These are phyloP conservation scores for Geranium incanum DNA, from an alignment of 441 rosid species.

Conservation along the genomic window DNA sequence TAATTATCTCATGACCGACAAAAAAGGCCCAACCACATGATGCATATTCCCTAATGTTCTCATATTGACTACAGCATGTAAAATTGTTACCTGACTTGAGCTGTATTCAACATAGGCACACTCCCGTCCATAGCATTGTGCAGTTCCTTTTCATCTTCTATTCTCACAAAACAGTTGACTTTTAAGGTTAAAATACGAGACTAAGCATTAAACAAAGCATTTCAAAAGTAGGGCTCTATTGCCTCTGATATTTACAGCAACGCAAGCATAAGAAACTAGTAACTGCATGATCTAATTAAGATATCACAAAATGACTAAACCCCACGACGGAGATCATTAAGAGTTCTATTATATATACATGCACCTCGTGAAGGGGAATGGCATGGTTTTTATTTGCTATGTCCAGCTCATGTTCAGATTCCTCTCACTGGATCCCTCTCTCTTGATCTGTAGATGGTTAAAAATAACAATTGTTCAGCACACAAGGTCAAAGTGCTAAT, in stretches of 20 bases:
- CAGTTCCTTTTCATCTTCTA: neutral
- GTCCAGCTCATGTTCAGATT: conserved; percentile 24
- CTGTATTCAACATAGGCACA: no score
- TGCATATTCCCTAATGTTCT: no score
- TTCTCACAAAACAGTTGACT: neutral
- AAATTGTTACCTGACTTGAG: no score
- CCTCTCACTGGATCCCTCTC: conserved; percentile 20
- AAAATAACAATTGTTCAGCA: conserved; percentile 13
- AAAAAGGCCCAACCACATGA: no score
- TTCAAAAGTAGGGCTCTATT: neutral
- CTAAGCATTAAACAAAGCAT: neutral
- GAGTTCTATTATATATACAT: conserved; percentile 9
- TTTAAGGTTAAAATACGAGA: neutral
- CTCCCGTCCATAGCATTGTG: no score
- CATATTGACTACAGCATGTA: no score
- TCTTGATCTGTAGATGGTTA: conserved; percentile 24
- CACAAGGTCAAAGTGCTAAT: conserved; percentile 34
- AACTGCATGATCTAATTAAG: neutral
- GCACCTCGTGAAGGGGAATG: conserved; percentile 19
- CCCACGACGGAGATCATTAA: conserved; percentile 2
- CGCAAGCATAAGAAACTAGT: neutral
- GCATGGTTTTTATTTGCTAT: conserved; percentile 13
- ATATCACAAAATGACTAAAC: conserved; percentile 16
- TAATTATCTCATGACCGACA: neutral
- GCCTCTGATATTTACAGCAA: neutral